Evolutionary conservation across 2,329 filamentous ascomycete species (phyloP).

Genomic region (Xylariaceae sp.): DNA sequence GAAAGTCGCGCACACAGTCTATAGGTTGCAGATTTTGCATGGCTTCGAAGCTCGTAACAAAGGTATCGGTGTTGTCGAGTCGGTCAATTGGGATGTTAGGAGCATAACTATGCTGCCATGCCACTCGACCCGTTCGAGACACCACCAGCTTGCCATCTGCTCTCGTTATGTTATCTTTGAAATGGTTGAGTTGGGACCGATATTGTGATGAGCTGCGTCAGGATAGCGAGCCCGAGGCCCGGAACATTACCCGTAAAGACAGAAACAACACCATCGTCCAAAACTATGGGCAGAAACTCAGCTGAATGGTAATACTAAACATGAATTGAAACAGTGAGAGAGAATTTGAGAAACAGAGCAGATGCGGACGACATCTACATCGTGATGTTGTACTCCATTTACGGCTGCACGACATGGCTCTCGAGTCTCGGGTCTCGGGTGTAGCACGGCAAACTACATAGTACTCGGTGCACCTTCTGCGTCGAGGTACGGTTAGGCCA

Average conservation of each 20-base stretch:
- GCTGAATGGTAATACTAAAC: not conserved
- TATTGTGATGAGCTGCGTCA: not conserved
- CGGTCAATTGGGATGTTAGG: not conserved
- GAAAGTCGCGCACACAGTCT: not conserved
- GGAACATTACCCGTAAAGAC: not conserved
- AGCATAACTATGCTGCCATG: not conserved
- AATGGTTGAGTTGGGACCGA: not conserved
- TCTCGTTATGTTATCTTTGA: not conserved
- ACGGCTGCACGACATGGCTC: no score
- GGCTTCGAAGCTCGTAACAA: not conserved
- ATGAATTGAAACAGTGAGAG: not conserved
- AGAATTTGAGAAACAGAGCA: not conserved
- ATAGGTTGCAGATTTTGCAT: not conserved
- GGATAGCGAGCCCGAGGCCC: not conserved
- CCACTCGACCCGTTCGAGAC: not conserved
- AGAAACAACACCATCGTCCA: not conserved
- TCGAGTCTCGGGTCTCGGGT: no score
- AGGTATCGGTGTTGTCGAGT: not conserved
- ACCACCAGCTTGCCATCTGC: not conserved
- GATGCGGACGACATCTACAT: not conserved
- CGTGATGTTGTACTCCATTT: no score
- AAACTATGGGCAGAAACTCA: not conserved
- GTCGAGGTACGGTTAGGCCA: no score
- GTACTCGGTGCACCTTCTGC: no score
- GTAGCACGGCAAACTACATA: no score